Evolutionary conservation across 306 rosid genomes (phyloP), one percentile per base, ranked within the genome.

Genomic region (Bauhinia variegata): DNA sequence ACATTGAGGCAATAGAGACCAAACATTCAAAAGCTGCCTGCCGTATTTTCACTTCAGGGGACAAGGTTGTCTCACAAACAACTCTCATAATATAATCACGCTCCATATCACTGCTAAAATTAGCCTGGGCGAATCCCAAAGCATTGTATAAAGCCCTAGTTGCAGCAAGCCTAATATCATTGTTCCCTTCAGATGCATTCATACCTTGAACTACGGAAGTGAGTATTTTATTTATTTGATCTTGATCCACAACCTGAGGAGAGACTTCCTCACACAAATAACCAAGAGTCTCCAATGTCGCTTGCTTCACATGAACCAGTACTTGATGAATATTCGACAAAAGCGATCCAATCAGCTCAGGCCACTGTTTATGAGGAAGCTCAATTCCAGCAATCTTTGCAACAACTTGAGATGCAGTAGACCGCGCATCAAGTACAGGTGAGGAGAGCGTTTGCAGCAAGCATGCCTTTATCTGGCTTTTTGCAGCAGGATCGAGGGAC

Each of bases 201-300:
- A 91, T 88, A 67, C 97, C 96, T 78, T 91, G 97, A 72, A 88
- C 91, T 56, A 91, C 97, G 43, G 97, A 96, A 11, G 97, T 91
- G 49, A 91, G 89, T 73, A 91, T 84, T 70, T 82, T 91, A 72
- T 91, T 91, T 65, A 91, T 92, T 33, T 91, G 91, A 58, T 91
- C 97, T 63, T 91, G 97, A 62, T 88, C 96, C 34, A 91, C 77
- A 44, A 84, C 84, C 55, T 86, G 84, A 43, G 92, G 87, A 72
- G 97, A 84, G 60, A 91, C 92, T 75, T 88, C 96, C 81, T 91
- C 97, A 65, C 97, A 91, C 70, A 91, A 69, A 77, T 91, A 88
- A 36, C 97, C 97, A 70, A 91, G 88, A 62, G 97, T 91, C 83
- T 91, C 97, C 76, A 91, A 76, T 12, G 96, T 88, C 46, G 96